Conservation (phyloP, 23 red algal species). For the Gracilaria vermiculophylla region DNA sequence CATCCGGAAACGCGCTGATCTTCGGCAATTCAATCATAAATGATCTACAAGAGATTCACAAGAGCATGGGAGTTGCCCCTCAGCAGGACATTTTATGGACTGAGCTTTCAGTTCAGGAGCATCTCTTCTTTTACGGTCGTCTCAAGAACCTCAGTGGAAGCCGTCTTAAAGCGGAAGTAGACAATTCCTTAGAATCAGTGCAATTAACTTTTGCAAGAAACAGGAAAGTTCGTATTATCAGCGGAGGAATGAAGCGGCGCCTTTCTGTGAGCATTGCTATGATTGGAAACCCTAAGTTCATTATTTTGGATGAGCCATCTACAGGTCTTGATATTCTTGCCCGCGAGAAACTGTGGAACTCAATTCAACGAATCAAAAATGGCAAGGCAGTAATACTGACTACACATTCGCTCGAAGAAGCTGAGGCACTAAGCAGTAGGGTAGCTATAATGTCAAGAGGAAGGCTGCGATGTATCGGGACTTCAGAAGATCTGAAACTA, state of each 20-base stretch:
- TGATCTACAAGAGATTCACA: slow-evolving; percentile 65
- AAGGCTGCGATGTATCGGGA: slow-evolving; percentile 62
- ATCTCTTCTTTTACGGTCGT: slow-evolving; percentile 84
- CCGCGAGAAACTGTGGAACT: slow-evolving; percentile 79
- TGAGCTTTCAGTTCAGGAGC: slow-evolving; percentile 76
- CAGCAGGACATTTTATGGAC: slow-evolving; percentile 90
- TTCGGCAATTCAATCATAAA: slow-evolving; percentile 64
- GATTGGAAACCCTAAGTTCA: slow-evolving; percentile 73
- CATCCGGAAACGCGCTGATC: slow-evolving; percentile 62
- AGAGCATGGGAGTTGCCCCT: slow-evolving; percentile 72
- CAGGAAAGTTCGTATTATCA: slow-evolving; percentile 62
- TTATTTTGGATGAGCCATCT: slow-evolving; percentile 94
- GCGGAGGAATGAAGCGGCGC: slow-evolving; percentile 90
- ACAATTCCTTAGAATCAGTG: slow-evolving; percentile 68
- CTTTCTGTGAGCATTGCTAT: slow-evolving; percentile 84
- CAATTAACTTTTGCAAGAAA: slow-evolving; percentile 68
- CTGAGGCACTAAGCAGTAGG: slow-evolving; percentile 72
- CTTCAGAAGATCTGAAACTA: slow-evolving; percentile 72
- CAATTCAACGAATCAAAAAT: slow-evolving; percentile 62
- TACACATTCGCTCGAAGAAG: slow-evolving; percentile 95
- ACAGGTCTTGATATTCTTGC: slow-evolving; percentile 80
- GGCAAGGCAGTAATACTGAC: slow-evolving; percentile 83
- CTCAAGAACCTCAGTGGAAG: slow-evolving; percentile 57
- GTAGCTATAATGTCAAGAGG: slow-evolving; percentile 81
- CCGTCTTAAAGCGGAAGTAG: slow-evolving; percentile 56